Evolutionary conservation across 345 rosid genomes (phyloP).

Genomic region (Corchorus capsularis): DNA sequence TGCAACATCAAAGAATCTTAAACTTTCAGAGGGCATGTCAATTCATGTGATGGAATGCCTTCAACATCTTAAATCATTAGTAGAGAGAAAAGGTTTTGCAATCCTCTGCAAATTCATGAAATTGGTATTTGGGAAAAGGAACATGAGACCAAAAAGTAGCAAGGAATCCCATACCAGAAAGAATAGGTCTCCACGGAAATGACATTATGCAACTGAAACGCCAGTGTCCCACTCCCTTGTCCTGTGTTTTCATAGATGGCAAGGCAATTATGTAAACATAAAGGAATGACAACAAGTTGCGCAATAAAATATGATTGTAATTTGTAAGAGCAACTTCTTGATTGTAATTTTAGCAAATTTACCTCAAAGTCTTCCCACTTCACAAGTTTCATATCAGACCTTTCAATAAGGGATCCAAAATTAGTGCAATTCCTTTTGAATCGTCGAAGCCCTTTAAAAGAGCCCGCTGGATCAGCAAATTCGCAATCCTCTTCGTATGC

Average conservation of each 20-base stretch:
- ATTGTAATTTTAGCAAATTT: background rate
- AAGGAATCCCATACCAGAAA: constrained; percentile 60
- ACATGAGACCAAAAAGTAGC: background rate
- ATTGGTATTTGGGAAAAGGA: background rate
- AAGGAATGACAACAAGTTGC: background rate
- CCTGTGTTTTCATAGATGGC: constrained; percentile 40
- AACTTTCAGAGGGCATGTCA: background rate
- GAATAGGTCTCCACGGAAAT: constrained; percentile 97
- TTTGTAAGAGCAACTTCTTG: background rate
- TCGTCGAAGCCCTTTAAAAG: constrained; percentile 83
- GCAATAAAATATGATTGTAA: background rate
- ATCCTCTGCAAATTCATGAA: background rate
- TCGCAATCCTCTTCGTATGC: constrained; percentile 90
- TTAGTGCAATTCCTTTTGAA: constrained; percentile 92
- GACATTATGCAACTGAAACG: constrained; percentile 86
- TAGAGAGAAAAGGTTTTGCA: background rate
- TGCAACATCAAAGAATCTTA: constrained; percentile 34
- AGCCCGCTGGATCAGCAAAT: constrained; percentile 97
- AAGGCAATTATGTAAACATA: background rate
- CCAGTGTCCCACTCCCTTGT: constrained; percentile 93
- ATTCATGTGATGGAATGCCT: background rate
- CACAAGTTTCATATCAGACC: constrained; percentile 83
- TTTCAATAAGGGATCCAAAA: constrained; percentile 77
- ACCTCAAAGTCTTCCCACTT: constrained; percentile 94
- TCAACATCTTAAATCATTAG: background rate